Evolutionary conservation across 495 filamentous ascomycete genomes (phyloP), one percentile per base, ranked within the genome.

Genomic region (Antarctomyces pellizariae): DNA sequence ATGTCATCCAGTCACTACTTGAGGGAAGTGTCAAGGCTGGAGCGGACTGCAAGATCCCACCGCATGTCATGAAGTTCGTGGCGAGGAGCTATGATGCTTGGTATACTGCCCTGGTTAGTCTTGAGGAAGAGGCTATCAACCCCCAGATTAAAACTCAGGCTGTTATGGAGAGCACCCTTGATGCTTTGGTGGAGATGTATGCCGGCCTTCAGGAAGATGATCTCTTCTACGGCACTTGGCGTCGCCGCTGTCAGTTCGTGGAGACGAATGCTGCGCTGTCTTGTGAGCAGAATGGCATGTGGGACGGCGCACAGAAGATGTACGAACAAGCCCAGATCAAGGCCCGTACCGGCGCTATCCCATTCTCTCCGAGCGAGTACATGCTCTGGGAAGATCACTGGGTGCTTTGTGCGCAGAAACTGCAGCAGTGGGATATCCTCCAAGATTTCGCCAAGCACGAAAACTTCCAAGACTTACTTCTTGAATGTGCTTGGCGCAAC

Each of bases 321-420:
- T 99, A 93, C 48, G 89, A 99, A 43, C 70, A 67, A 22, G 89
- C 86, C 0, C 89, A 95, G 49, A 83, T 93, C 45, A 99, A 92
- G 47, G 84, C 89, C 22, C 66, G 89, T 18, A 92, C 79, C 1
- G 84, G 82, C 16, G 73, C 75, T 8, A 66, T 92, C 33, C 83
- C 89, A 1, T 93, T 92, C 52, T 93, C 86, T 1, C 75, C 89
- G 37, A 79, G 70, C 8, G 89, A 99, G 51, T 99, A 99, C 44
- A 90, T 86, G 65, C 60, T 99, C 1, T 99, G 89, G 89, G 89
- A 99, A 49, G 89, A 99, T 47, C 89, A 99, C 37, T 99, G 89
- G 89, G 64, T 95, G 18, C 61, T 89, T 21, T 95, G 89, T 43
- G 86, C 84, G 2, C 78, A 95, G 49, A 99, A 95, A 53, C 62